Evolutionary conservation across 2,329 filamentous ascomycete species (phyloP), one percentile per base, ranked within the genome.

Genomic region (Huntiella moniliformis): DNA sequence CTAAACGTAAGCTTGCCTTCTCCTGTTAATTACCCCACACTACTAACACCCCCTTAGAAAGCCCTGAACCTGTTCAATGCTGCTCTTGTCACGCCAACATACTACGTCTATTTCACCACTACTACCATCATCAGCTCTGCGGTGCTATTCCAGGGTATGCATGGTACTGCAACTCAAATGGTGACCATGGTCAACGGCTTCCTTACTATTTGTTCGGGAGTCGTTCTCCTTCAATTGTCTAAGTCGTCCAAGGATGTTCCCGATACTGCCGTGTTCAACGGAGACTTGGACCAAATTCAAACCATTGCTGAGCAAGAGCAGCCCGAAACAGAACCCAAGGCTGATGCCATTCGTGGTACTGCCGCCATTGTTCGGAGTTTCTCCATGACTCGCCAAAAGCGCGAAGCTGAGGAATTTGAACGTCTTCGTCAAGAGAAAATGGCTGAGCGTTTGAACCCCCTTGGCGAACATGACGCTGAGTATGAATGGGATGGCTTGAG

Each of bases 211-310:
- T 98, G 91, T 60, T 73, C 86, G 0, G 91, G 91, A 1, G 91
- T 96, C 4, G 79, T 96, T 1, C 64, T 98, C 5, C 66, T 98
- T 7, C 91, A 98, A 58, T 73, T 98, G n/a, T 95, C 91, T 44
- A 96, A 96, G 60, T 95, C 88, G 0, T 84, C 91, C 54, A 98
- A 96, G 58, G 88, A 98, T 56, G 88, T 98, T 0, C 91, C 91
- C 5, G 91, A 96, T 58, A 71, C 85, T 0, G 86, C 87, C 31
- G 78, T 98, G 35, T 94, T 98, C 67, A 77, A 78, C 46, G 91
- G 88, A 38, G 86, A 96, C 56, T 71, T 98, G 44, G 82, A 96
- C 56, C 88, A 98, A 67, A 82, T 96, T 45, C 83, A 91, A 31
- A 93, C 88, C 28, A 91, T 96, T 51, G 88, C 84, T 40, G 84